These are phyloP conservation scores for Croton laevigatus DNA, from an alignment of 441 rosid species.

Conservation along the genomic window DNA sequence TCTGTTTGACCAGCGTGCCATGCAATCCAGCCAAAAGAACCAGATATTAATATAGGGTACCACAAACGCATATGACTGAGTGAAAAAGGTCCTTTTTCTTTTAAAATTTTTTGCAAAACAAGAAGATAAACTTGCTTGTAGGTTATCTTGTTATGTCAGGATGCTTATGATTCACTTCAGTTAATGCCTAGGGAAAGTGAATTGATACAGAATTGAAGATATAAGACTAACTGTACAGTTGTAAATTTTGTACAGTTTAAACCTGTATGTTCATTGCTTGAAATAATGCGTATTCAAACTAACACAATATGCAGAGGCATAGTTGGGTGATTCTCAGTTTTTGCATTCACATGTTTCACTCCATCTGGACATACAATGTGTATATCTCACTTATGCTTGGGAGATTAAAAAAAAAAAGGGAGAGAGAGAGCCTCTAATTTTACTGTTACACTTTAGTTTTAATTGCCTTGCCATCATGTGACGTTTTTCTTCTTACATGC, in stretches of 20 bases:
- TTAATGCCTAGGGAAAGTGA: background rate
- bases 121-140: background rate
- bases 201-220: background rate
- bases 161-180: background rate
- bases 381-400: background rate
- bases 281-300: background rate
- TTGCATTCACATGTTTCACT: background rate
- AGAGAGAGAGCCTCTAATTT: too few relatives aligned
- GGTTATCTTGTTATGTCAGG: background rate
- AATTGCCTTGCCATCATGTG: constrained; percentile 3
- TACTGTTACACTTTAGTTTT: background rate
- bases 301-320: background rate
- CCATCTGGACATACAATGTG: background rate
- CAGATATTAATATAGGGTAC: background rate
- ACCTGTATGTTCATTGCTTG: background rate
- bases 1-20: background rate
- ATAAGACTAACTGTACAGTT: background rate
- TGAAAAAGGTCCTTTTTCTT: background rate
- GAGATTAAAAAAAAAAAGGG: too few relatives aligned
- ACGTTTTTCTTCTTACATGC: constrained; percentile 19
- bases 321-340: background rate
- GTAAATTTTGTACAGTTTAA: background rate
- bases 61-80: background rate
- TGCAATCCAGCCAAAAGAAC: background rate
- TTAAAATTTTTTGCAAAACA: background rate